A percentile compares a stretch with the other conserved stretches of the same genome.
These are phyloP conservation scores for Amanita rubescens DNA, from an alignment of 768 basidiomycete genomes.

Conservation along the genomic window DNA sequence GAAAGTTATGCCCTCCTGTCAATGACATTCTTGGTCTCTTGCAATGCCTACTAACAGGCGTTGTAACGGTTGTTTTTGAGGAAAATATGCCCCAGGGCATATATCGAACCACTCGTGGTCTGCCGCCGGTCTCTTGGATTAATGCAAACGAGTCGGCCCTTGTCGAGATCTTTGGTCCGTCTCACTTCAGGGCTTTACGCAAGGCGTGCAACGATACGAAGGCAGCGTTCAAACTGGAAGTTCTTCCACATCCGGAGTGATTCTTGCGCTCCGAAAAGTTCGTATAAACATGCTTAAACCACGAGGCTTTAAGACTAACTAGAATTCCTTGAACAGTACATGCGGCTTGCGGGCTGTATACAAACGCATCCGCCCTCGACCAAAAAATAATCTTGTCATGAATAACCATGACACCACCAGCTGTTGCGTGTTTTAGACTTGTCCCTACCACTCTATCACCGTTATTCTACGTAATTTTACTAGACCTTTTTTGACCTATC, in stretches of 20 bases:
- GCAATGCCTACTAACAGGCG: conserved; percentile 67
- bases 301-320: conserved; percentile 3
- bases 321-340: neutral
- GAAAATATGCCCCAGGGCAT: conserved; percentile 64
- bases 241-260: conserved; percentile 31
- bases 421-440: neutral
- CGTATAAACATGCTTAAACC: conserved; percentile 1
- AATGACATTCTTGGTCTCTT: conserved; percentile 62
- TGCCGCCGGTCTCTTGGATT: conserved; percentile 76
- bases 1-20: conserved; percentile 61
- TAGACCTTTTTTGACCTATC: neutral
- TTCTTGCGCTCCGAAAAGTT: neutral
- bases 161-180: conserved; percentile 63
- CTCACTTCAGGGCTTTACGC: conserved; percentile 66
- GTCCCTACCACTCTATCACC: neutral
- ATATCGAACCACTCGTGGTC: conserved; percentile 68
- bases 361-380: neutral
- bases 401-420: neutral
- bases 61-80: conserved; percentile 67
- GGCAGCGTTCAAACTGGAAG: conserved; percentile 69
- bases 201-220: conserved; percentile 66
- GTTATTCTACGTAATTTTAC: neutral
- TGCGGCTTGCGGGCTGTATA: neutral
- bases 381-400: neutral
- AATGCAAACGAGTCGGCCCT: conserved; percentile 60